Evolutionary conservation across 306 rosid genomes (phyloP), one percentile per base, ranked within the genome.

Genomic region (Malus sieversii): DNA sequence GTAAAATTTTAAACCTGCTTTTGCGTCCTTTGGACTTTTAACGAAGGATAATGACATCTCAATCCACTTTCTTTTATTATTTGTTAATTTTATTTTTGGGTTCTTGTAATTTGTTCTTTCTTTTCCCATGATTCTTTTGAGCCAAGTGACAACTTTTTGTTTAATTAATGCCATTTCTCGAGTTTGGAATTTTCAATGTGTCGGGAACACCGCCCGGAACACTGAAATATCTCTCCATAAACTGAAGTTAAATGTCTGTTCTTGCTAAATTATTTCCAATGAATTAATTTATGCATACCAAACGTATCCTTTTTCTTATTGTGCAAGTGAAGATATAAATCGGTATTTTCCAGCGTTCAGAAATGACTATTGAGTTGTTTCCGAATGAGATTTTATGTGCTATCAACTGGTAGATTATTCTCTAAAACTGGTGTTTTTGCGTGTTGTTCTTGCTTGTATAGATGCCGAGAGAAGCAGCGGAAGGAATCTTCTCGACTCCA

Each of bases 381-480:
- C 66, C n/a, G 4, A 29, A 25, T 15, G 14, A 62, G 40, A 29
- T 18, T 62, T 62, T 30, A 25, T 5, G 38, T 38, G 29, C 20
- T 9, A 3, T 25, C 29, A 59, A 59, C 64, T 10, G 60, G 25
- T 8, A n/a, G 3, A 4, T 6, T 48, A 32, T 0, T 80, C 13
- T 16, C 66, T 16, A 23, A 64, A 68, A 15, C 42, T 48, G 32
- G 5, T 13, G 14, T 53, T 53, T 19, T 22, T 53, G 62, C 9
- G 55, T 72, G 5, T 42, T 52, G 29, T 45, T 80, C 33, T 69
- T 62, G 27, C 59, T 58, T 59, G 4, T 32, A 13, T 66, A 95
- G 98, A 78, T 95, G 98, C 71, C 98, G 98, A 2, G 98, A 95
- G 75, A 95, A 95, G 93, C 98, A 95, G 81, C 84, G 98, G 82